Conservation (phyloP, 768 basidiomycete species). For the Rhodotorula diobovata region DNA sequence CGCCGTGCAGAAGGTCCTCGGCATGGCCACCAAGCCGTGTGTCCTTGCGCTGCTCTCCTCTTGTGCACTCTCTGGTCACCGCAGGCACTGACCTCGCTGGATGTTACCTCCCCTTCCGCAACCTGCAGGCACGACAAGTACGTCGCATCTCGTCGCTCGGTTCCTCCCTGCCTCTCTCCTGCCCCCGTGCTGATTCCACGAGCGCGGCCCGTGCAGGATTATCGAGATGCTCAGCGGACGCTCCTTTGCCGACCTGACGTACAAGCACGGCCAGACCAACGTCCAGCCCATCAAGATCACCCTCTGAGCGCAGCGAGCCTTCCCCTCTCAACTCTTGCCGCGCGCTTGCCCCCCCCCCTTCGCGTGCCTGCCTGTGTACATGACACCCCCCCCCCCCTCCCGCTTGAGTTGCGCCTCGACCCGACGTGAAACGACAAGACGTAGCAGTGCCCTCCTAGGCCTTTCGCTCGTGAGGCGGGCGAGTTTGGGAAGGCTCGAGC, state of each 20-base stretch:
- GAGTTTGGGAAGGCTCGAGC: no score
- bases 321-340: no score
- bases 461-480: no score
- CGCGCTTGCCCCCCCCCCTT: no score
- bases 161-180: not conserved
- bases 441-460: no score
- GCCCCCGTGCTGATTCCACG: not conserved
- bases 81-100: not conserved
- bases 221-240: conserved; percentile 10
- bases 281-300: conserved; percentile 19
- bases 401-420: no score
- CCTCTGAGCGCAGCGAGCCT: no score
- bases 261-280: not conserved
- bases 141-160: not conserved
- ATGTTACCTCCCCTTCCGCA: not conserved
- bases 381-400: no score
- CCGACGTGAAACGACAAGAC: no score
- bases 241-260: conserved; percentile 2
- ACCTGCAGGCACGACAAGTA: no score
- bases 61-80: no score
- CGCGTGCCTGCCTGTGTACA: no score
- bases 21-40: not conserved
- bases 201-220: conserved; percentile 12
- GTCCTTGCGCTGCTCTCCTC: not conserved
- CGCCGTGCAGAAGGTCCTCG: conserved; percentile 25